Percentiles rank a stretch among this genome's conserved stretches.
Evolutionary conservation across 2,329 filamentous ascomycete species (phyloP).

Genomic region (Botrytis aclada): DNA sequence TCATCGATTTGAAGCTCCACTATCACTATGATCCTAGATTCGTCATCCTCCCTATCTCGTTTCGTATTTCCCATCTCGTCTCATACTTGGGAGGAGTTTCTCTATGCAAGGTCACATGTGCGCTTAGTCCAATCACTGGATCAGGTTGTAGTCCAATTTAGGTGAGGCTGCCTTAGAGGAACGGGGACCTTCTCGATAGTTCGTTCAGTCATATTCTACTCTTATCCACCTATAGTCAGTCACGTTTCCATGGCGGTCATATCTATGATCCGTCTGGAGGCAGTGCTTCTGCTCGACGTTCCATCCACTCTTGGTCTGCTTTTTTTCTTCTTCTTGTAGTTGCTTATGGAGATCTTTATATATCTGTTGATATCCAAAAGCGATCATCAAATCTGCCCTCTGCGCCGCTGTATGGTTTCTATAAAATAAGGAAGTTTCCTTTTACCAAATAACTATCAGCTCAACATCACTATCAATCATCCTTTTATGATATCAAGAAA

Average conservation of each 20-base stretch:
- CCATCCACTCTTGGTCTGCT: constrained; percentile 11
- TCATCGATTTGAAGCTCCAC: constrained; percentile 12
- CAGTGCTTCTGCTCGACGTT: constrained; percentile 29
- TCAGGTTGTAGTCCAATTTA: constrained; percentile 19
- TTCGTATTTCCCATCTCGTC: constrained; percentile 1
- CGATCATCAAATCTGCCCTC: background rate
- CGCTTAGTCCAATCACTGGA: constrained; percentile 22
- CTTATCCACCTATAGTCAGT: constrained; percentile 23
- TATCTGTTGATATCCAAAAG: constrained; percentile 14
- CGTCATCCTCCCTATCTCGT: constrained; percentile 3
- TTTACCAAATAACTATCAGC: background rate
- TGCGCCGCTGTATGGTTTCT: constrained; percentile 6
- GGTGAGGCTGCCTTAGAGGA: constrained; percentile 28
- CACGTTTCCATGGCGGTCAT: constrained; percentile 29
- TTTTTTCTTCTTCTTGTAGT: background rate
- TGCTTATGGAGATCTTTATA: constrained; percentile 24
- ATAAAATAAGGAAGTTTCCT: constrained; percentile 16
- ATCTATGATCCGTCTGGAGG: constrained; percentile 30
- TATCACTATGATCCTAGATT: constrained; percentile 15
- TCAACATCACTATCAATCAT: constrained; percentile 10
- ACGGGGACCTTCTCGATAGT: background rate
- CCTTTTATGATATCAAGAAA: background rate
- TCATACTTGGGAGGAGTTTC: constrained; percentile 9
- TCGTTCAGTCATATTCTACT: constrained; percentile 20
- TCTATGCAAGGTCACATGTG: constrained; percentile 24